Percentiles rank a stretch among this genome's conserved stretches.
phyloP scores from a whole-genome alignment of 2,329 filamentous ascomycete genomes.

The Triangularia setosa region DNA sequence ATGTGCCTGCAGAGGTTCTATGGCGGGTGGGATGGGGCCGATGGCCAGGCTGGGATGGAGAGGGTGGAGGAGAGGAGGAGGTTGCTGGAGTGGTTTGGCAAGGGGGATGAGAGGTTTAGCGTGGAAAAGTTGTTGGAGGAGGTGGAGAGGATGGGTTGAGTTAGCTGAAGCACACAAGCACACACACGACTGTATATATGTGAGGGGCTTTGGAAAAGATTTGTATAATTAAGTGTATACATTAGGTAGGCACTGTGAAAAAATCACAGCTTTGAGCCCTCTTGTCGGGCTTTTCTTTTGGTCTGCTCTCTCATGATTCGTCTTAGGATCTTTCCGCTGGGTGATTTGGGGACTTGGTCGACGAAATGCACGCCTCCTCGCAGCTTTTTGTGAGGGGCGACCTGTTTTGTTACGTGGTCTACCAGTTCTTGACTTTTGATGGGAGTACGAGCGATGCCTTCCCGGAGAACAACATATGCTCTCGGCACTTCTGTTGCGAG shows the following conservation, averaged over 20 bases:
- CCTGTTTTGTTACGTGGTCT: constrained; percentile 35
- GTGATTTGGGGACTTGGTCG: constrained; percentile 67
- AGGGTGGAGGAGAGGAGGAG: constrained; percentile 60
- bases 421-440: constrained; percentile 38
- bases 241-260: not conserved
- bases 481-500: constrained; percentile 66
- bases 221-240: constrained; percentile 5
- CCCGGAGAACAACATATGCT: constrained; percentile 55
- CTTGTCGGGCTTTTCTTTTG: constrained; percentile 36
- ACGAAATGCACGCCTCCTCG: constrained; percentile 68
- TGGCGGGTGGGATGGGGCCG: constrained; percentile 54
- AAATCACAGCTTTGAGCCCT: constrained; percentile 38
- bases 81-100: constrained; percentile 77
- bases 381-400: constrained; percentile 58
- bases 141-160: constrained; percentile 68
- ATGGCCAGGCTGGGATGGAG: constrained; percentile 43
- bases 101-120: constrained; percentile 73
- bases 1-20: constrained; percentile 97
- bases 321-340: constrained; percentile 48
- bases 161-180: constrained; percentile 13
- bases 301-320: constrained; percentile 39
- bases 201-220: not conserved
- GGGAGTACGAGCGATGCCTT: constrained; percentile 35
- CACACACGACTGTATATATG: not conserved
- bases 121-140: constrained; percentile 85